A percentile compares a stretch with the other conserved stretches of the same genome.
These are phyloP conservation scores for Aspergillus sergii DNA, from an alignment of 2,329 filamentous ascomycete species.

Conservation along the genomic window DNA sequence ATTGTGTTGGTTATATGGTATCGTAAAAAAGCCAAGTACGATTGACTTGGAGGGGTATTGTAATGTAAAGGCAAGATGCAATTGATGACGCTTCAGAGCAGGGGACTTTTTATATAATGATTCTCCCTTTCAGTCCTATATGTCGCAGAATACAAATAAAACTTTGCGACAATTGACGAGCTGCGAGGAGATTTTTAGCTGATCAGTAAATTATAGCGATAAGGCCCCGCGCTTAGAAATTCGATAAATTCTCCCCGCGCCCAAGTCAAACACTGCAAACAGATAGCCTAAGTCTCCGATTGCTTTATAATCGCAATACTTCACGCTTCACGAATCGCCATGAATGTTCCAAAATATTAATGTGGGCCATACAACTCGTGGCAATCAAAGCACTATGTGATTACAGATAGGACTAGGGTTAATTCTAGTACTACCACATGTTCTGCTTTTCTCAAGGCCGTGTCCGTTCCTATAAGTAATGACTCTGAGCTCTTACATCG, in stretches of 20 bases:
- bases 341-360: slow-evolving; percentile 6
- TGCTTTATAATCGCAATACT: background rate
- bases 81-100: background rate
- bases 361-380: background rate
- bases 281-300: background rate
- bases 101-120: background rate
- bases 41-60: background rate
- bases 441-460: no score
- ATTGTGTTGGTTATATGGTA: slow-evolving; percentile 24
- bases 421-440: background rate
- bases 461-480: no score
- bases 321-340: background rate
- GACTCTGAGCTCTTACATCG: no score
- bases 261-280: slow-evolving; percentile 29
- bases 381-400: background rate
- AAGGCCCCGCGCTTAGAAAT: slow-evolving; percentile 32
- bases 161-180: background rate
- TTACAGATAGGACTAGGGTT: background rate
- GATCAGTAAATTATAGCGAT: slow-evolving; percentile 15
- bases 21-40: background rate
- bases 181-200: slow-evolving; percentile 11
- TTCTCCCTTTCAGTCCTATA: background rate
- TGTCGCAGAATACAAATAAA: background rate
- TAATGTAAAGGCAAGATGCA: background rate
- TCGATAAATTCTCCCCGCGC: slow-evolving; percentile 26